A percentile compares a stretch with the other conserved stretches of the same genome.
Evolutionary conservation across 1,284 basidiomycete species (phyloP).

Genomic region (Tilletia horrida): DNA sequence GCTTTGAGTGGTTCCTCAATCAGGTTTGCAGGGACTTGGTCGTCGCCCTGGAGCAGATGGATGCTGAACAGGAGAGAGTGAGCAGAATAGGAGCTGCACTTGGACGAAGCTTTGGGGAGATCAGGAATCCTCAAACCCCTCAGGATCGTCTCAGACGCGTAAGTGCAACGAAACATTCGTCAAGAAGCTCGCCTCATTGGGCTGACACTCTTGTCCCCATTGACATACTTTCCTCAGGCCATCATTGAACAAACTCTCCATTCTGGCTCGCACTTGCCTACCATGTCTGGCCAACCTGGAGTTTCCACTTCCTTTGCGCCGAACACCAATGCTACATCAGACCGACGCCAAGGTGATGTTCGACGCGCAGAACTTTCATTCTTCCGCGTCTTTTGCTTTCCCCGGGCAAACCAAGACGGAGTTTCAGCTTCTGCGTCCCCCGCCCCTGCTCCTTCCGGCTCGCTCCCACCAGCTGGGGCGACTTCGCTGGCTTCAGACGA

Average conservation of each 20-base stretch:
- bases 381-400: conserved; percentile 16
- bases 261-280: too few species aligned
- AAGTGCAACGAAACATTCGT: too few species aligned
- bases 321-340: not conserved
- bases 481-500: not conserved
- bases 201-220: too few species aligned
- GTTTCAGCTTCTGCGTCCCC: not conserved
- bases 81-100: not conserved
- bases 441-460: not conserved
- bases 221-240: too few species aligned
- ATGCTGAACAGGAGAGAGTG: conserved; percentile 2
- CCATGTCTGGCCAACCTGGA: too few species aligned
- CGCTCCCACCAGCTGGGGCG: not conserved
- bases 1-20: not conserved
- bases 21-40: not conserved
- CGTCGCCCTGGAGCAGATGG: conserved; percentile 1
- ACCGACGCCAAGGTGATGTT: conserved; percentile 1
- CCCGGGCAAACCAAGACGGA: conserved; percentile 2
- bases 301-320: too few species aligned
- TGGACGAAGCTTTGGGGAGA: not conserved
- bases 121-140: not conserved
- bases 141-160: too few species aligned
- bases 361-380: conserved; percentile 3
- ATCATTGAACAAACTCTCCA: too few species aligned
- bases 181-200: too few species aligned